Base-by-base conservation (phyloP, 2,329 filamentous ascomycete species). In the Xylaria sp. region DNA sequence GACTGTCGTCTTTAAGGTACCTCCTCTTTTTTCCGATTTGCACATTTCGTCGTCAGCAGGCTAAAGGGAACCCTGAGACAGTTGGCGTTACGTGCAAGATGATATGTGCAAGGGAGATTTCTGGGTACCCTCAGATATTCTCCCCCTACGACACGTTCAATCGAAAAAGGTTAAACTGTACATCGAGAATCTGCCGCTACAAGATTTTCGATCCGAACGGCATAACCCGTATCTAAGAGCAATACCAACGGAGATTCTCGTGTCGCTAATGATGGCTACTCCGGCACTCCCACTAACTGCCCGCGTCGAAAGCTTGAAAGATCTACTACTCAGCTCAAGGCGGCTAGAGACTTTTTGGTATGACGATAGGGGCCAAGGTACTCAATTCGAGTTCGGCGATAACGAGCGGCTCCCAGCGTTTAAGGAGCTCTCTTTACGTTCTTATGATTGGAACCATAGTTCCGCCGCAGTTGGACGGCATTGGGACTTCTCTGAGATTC, bases 381-480 rank as follows among this genome's bases (percentile, higher is more conserved):
- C 77, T 13, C 76, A 72, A 44, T 82, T 84, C 65, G 62, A 61
- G 2, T 83, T 84, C 31, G 38, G 54, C 0, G 62, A 62, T 0
- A 71, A 68, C 17, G 80, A 83, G 56, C 73, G 78, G 10, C 68
- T 84, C 23, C 81, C 81, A 1, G 70, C 80, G 0, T 67, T 84
- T 4, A 67, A 66, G 19, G 75, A 79, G 7, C 71, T 84, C 3
- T 71, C 68, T 1, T 70, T 84, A 37, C 76, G 75, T 49, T 81
- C 79, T 1, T 84, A 84, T 63, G 78, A 83, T 70, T 83, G 82
- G 82, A 71, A 75, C 9, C 82, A 84, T 63, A 71, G 70, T 1
- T 48, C 66, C 0, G 70, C 74, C 2, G 76, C 76, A 3, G 79
- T 81, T 4, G 65, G 58, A 1, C 65, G 61, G 17, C 79, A 83